Percentiles rank a stretch among this genome's conserved stretches.
These are phyloP conservation scores for Mycena albidolilacea DNA, from an alignment of 768 basidiomycete species.

Conservation along the genomic window DNA sequence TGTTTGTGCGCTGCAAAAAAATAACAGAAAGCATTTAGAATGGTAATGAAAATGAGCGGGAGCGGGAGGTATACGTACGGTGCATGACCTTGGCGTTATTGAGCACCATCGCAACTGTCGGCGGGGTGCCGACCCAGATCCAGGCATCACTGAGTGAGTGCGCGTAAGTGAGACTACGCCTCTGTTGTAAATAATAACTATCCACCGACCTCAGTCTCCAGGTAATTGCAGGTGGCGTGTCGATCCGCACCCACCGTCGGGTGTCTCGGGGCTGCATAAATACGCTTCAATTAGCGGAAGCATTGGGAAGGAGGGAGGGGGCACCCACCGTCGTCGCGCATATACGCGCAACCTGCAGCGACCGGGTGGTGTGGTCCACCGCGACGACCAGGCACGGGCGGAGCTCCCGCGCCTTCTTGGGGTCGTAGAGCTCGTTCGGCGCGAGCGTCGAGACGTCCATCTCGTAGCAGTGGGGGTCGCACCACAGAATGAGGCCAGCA, in stretches of 20 bases:
- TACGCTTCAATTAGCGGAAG: neutral
- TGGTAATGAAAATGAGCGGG: too few relatives aligned
- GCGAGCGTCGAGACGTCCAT: slow-evolving; percentile 27
- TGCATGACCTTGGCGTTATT: slow-evolving; percentile 33
- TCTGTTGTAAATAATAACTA: neutral
- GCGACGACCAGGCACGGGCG: slow-evolving; percentile 27
- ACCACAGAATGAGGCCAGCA: slow-evolving; percentile 32
- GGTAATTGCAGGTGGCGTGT: slow-evolving; percentile 6
- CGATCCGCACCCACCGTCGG: slow-evolving; percentile 24
- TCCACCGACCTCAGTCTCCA: slow-evolving; percentile 19
- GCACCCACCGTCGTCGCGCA: slow-evolving; percentile 19
- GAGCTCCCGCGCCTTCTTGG: slow-evolving; percentile 11
- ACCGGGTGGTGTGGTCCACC: neutral
- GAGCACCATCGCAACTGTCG: slow-evolving; percentile 30
- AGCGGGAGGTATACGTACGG: neutral
- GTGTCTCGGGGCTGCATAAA: slow-evolving; percentile 27
- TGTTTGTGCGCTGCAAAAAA: slow-evolving; percentile 26
- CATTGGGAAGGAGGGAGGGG: neutral
- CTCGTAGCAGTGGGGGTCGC: slow-evolving; percentile 25
- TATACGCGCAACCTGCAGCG: slow-evolving; percentile 22
- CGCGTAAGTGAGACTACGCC: neutral
- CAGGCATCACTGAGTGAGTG: slow-evolving; percentile 15
- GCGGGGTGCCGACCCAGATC: slow-evolving; percentile 33
- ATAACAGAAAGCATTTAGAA: too few relatives aligned
- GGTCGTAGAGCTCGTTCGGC: slow-evolving; percentile 21